Conservation (phyloP, 2,329 filamentous ascomycete genomes). For the Fusarium ramigenum region DNA sequence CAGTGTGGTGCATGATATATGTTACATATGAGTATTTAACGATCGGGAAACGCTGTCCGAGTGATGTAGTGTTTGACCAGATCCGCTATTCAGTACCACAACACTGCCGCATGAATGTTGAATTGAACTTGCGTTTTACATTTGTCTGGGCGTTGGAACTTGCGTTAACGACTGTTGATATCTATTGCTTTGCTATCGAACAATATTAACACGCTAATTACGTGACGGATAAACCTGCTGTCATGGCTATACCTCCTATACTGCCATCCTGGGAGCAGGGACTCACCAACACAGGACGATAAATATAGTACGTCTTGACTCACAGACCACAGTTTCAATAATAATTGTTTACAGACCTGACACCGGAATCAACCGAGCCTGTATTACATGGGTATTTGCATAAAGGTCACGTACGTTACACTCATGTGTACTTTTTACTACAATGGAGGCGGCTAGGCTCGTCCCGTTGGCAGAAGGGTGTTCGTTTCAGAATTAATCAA, state of each 20-base stretch:
- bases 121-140: constrained; percentile 1
- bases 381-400: constrained; percentile 17
- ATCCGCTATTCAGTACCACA: not conserved
- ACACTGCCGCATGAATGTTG: not conserved
- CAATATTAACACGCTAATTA: not conserved
- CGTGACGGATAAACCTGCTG: not conserved
- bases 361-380: constrained; percentile 32
- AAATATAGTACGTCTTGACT: constrained; percentile 7
- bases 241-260: not conserved
- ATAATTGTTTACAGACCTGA: constrained; percentile 5
- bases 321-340: constrained; percentile 8
- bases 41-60: not conserved
- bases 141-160: not conserved
- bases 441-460: constrained; percentile 14
- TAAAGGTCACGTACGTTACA: not conserved
- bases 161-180: not conserved
- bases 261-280: constrained; percentile 7
- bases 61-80: not conserved
- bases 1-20: not conserved
- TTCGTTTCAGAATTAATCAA: constrained; percentile 28
- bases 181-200: not conserved
- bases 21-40: not conserved
- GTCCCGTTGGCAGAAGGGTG: constrained; percentile 6
- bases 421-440: not conserved
- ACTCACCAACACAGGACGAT: constrained; percentile 4